These are phyloP conservation scores for Acanthochlamys bracteata DNA, from an alignment of 106 monocot species.

Conservation along the genomic window DNA sequence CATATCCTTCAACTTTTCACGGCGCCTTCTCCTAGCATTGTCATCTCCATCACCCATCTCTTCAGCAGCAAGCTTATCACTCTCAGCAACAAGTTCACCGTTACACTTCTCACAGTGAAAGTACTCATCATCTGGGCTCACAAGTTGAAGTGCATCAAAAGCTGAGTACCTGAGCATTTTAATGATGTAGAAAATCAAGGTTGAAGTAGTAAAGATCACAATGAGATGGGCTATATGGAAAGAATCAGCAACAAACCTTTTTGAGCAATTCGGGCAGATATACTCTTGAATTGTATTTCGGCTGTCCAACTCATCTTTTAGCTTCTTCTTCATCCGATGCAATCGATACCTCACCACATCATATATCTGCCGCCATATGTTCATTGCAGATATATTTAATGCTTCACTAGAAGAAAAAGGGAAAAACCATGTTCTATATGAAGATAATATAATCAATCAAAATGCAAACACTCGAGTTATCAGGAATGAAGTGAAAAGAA, in stretches of 20 bases:
- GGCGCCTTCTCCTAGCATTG: conserved; percentile 61
- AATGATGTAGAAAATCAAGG: background rate
- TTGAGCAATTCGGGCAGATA: conserved; percentile 83
- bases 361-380: conserved; percentile 45
- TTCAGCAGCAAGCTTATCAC: conserved; percentile 91
- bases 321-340: conserved; percentile 92
- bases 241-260: conserved; percentile 48
- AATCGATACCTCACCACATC: conserved; percentile 93
- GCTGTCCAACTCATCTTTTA: conserved; percentile 90
- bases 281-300: conserved; percentile 92
- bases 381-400: too few species aligned
- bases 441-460: too few species aligned
- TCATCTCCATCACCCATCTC: conserved; percentile 98
- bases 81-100: conserved; percentile 92
- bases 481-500: too few species aligned
- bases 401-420: too few species aligned
- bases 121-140: conserved; percentile 64
- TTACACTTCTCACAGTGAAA: conserved; percentile 93
- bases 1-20: conserved; percentile 85
- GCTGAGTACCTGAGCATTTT: conserved; percentile 68
- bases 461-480: too few species aligned
- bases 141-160: conserved; percentile 77
- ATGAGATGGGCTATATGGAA: too few species aligned
- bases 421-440: too few species aligned
- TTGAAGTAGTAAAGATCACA: background rate